phyloP scores from a whole-genome alignment of 2,329 filamentous ascomycete genomes.

The Fusarium multiceps region DNA sequence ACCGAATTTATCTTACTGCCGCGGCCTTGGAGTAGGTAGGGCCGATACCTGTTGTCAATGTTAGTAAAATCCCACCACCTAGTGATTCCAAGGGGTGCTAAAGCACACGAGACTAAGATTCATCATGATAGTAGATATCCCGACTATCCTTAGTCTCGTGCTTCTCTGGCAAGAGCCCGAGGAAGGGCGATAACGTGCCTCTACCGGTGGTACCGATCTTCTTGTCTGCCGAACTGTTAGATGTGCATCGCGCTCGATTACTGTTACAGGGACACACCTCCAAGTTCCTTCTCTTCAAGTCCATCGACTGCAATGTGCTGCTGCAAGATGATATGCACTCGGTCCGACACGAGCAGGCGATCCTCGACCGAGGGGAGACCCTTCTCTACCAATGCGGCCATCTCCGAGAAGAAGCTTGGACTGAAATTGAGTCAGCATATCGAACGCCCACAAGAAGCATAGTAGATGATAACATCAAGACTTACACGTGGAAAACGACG shows the following conservation, averaged over 20 bases:
- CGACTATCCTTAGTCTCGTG: background rate
- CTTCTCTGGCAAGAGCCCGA: background rate
- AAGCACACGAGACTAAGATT: conserved; percentile 4
- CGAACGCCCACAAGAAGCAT: background rate
- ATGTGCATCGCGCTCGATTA: background rate
- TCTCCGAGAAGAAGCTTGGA: conserved; percentile 26
- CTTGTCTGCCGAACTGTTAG: conserved; percentile 13
- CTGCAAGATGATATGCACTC: conserved; percentile 22
- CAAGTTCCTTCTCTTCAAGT: conserved; percentile 29
- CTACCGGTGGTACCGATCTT: conserved; percentile 20
- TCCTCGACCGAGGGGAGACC: conserved; percentile 13
- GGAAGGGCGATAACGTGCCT: background rate
- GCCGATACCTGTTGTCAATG: conserved; percentile 6
- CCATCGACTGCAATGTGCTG: conserved; percentile 26
- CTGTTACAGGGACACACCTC: conserved; percentile 7
- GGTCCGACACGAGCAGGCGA: conserved; percentile 27
- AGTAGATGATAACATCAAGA: background rate
- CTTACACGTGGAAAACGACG: conserved; percentile 22
- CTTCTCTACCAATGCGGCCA: conserved; percentile 6
- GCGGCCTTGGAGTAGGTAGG: conserved; percentile 1
- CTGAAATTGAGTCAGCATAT: background rate
- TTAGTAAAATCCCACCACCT: background rate
- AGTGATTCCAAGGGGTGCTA: background rate
- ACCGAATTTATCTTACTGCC: background rate
- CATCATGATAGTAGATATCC: background rate